Conservation (phyloP, 257 asterid genomes). For the Haberlea rhodopensis region DNA sequence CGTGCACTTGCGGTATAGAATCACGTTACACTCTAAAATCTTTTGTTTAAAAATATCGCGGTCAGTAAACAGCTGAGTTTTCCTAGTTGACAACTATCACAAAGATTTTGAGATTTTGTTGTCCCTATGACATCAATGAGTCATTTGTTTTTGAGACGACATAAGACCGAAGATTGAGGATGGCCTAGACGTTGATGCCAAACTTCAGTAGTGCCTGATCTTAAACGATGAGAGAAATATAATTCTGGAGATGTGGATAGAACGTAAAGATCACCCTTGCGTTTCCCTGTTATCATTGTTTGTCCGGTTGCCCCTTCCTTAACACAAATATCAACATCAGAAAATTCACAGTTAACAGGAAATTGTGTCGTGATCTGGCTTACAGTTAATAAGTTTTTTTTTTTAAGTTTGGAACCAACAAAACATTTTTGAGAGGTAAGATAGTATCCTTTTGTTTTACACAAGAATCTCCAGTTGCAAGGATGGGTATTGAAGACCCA, state of each 20-base stretch:
- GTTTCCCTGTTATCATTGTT: neutral
- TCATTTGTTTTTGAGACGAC: conserved; percentile 6
- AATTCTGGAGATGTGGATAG: neutral
- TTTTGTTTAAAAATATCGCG: too few species aligned
- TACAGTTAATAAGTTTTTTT: too few species aligned
- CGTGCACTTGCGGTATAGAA: too few species aligned
- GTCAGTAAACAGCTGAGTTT: too few species aligned
- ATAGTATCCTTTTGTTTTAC: neutral
- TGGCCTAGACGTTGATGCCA: conserved; percentile 27
- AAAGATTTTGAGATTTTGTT: neutral
- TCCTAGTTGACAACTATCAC: too few species aligned
- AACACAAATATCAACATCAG: conserved; percentile 11
- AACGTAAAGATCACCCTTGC: conserved; percentile 10
- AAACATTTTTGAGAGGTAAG: neutral
- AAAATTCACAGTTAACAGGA: conserved; percentile 1
- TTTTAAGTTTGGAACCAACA: neutral
- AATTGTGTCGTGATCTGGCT: neutral
- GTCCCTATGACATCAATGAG: conserved; percentile 18
- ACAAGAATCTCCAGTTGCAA: conserved; percentile 1
- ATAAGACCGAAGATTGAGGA: conserved; percentile 15
- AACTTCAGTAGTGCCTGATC: neutral
- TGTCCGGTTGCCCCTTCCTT: conserved; percentile 16
- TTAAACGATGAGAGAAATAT: conserved; percentile 9
- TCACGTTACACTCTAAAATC: too few species aligned
- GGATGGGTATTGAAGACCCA: too few species aligned